Percentiles rank a stretch among this genome's conserved stretches.
phyloP scores from a whole-genome alignment of 805 yeast genomes.

The Candida krabiensis region DNA sequence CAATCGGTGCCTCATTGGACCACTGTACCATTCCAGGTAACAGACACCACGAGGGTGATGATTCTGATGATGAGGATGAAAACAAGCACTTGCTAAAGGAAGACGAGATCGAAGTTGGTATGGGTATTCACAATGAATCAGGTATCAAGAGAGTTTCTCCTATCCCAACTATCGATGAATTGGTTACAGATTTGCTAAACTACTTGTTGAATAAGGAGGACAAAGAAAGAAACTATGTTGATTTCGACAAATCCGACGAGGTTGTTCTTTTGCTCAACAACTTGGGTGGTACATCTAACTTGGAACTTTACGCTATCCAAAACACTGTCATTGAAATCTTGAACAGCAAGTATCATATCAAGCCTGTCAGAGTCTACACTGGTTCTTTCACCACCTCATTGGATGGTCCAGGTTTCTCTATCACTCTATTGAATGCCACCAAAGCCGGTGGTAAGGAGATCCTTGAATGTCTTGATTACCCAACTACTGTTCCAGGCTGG shows the following conservation, averaged over 20 bases:
- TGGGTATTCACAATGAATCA: slow-evolving; percentile 96
- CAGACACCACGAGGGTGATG: slow-evolving; percentile 48
- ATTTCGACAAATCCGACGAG: slow-evolving; percentile 57
- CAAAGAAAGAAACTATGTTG: slow-evolving; percentile 77
- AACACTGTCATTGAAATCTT: slow-evolving; percentile 56
- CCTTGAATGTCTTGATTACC: slow-evolving; percentile 62
- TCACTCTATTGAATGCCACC: slow-evolving; percentile 74
- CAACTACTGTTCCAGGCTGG: slow-evolving; percentile 87
- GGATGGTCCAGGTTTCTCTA: slow-evolving; percentile 88
- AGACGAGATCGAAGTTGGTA: slow-evolving; percentile 82
- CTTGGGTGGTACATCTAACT: slow-evolving; percentile 83
- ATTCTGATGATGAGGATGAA: slow-evolving; percentile 36
- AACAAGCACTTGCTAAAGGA: slow-evolving; percentile 43
- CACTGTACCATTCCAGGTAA: slow-evolving; percentile 88
- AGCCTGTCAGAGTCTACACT: slow-evolving; percentile 66
- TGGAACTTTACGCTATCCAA: slow-evolving; percentile 75
- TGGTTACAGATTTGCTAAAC: slow-evolving; percentile 59
- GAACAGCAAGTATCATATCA: slow-evolving; percentile 49
- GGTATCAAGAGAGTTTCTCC: slow-evolving; percentile 67
- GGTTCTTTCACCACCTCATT: slow-evolving; percentile 88
- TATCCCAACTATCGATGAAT: slow-evolving; percentile 67
- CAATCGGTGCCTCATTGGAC: slow-evolving; percentile 87
- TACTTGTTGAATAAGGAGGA: slow-evolving; percentile 64
- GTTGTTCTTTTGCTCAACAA: slow-evolving; percentile 77
- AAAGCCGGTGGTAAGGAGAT: slow-evolving; percentile 46